Percentiles rank a stretch among this genome's conserved stretches.
Evolutionary conservation across 2,329 filamentous ascomycete genomes (phyloP).

Genomic region (Aspergillus awamori): DNA sequence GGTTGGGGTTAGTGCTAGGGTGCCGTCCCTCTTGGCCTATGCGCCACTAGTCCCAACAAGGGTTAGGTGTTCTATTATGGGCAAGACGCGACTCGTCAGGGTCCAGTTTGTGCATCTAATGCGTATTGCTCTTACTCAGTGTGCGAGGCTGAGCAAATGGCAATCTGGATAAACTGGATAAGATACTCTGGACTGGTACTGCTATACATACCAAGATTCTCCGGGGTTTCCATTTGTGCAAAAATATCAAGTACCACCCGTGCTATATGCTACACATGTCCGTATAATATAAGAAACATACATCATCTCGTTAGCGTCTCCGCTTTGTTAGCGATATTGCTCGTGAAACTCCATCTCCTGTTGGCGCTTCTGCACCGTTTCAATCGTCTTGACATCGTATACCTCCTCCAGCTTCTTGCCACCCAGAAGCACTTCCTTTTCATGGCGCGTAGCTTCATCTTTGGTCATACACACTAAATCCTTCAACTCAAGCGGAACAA

Average conservation of each 20-base stretch:
- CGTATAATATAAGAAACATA: neutral
- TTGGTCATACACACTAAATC: conserved; percentile 91
- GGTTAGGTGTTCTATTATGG: neutral
- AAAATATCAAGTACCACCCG: neutral
- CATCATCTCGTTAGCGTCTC: neutral
- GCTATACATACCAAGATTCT: neutral
- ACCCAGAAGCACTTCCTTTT: conserved; percentile 74
- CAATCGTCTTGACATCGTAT: conserved; percentile 70
- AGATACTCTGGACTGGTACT: neutral
- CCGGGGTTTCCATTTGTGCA: no score
- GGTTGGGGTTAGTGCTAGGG: neutral
- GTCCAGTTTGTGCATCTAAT: neutral
- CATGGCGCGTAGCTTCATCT: conserved; percentile 80
- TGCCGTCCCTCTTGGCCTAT: neutral
- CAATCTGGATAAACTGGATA: no score
- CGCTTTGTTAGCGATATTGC: conserved; percentile 47
- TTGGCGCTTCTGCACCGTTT: conserved; percentile 67
- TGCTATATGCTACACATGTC: neutral
- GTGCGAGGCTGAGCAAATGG: no score
- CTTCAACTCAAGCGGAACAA: conserved; percentile 66
- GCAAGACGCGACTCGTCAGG: neutral
- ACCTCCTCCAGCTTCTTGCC: conserved; percentile 69
- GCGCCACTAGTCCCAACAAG: neutral
- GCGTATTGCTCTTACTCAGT: no score
- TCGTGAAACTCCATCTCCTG: conserved; percentile 65